These are phyloP conservation scores for Magnaporthiopsis rhizophila DNA, from an alignment of 2,329 filamentous ascomycete genomes.

Conservation along the genomic window DNA sequence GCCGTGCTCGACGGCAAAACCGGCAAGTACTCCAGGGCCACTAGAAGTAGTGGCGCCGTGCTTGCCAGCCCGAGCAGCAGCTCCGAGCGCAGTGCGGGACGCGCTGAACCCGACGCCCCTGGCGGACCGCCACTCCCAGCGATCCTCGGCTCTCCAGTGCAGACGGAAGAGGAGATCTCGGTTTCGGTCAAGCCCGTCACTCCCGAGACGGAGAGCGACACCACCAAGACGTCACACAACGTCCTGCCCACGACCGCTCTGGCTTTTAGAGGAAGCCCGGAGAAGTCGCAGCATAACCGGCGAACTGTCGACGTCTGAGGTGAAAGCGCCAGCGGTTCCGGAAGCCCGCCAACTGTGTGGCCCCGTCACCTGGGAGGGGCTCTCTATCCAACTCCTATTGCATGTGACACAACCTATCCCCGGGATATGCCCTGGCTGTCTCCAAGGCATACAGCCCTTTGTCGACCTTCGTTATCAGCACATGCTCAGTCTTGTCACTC, in stretches of 20 bases:
- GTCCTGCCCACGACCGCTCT: slow-evolving; percentile 31
- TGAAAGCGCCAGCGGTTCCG: neutral
- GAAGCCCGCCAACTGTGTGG: neutral
- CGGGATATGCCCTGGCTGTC: neutral
- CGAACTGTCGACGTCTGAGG: slow-evolving; percentile 24
- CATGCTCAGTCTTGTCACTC: neutral
- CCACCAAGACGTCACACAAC: neutral
- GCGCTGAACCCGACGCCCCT: neutral
- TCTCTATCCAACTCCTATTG: neutral
- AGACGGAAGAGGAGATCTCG: slow-evolving; percentile 22
- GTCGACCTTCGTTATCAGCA: neutral
- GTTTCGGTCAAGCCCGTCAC: slow-evolving; percentile 17
- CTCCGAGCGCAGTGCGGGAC: slow-evolving; percentile 10
- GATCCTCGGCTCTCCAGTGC: slow-evolving; percentile 11
- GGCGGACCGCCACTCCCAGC: neutral
- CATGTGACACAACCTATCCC: neutral
- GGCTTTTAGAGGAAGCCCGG: slow-evolving; percentile 54
- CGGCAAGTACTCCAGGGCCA: slow-evolving; percentile 22
- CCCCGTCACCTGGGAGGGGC: no score
- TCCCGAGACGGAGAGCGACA: neutral
- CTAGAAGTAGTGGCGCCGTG: slow-evolving; percentile 10
- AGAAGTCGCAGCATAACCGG: slow-evolving; percentile 38
- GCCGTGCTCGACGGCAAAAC: slow-evolving; percentile 28
- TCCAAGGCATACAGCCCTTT: neutral
- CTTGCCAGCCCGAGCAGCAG: slow-evolving; percentile 1